phyloP scores from a whole-genome alignment of 2,329 filamentous ascomycete species.

The Xylaria digitata region DNA sequence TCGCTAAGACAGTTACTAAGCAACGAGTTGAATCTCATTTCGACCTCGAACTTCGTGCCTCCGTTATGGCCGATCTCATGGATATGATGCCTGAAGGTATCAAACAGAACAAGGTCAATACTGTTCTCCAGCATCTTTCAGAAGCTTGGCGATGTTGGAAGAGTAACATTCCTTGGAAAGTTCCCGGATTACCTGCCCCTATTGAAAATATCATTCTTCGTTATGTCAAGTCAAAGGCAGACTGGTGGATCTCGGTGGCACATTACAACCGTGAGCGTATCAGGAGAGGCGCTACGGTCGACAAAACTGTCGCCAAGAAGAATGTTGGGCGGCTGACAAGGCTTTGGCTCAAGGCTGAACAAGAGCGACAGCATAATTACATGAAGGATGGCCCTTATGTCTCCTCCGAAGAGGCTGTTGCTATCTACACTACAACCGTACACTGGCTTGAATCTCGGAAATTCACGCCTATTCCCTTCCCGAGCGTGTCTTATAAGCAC shows the following conservation, averaged over 20 bases:
- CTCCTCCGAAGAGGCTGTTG: constrained; percentile 96
- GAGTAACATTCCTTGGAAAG: constrained; percentile 99
- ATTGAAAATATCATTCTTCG: constrained; percentile 99
- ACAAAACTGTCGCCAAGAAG: constrained; percentile 99
- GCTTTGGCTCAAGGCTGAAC: constrained; percentile 97
- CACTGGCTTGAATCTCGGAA: constrained; percentile 99
- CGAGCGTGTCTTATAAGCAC: constrained; percentile 98
- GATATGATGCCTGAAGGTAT: constrained; percentile 99
- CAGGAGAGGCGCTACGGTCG: constrained; percentile 92
- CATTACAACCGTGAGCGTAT: constrained; percentile 99
- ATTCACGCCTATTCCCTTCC: constrained; percentile 98
- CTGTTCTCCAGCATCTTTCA: constrained; percentile 94
- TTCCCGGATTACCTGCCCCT: constrained; percentile 92
- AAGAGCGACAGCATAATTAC: constrained; percentile 98
- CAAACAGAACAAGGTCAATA: constrained; percentile 99
- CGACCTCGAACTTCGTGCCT: constrained; percentile 94
- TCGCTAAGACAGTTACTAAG: constrained; percentile 98
- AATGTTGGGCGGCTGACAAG: constrained; percentile 94
- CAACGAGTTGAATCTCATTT: constrained; percentile 99
- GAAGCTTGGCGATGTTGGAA: constrained; percentile 99
- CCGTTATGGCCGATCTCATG: constrained; percentile 98
- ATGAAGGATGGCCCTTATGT: constrained; percentile 99
- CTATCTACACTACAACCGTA: constrained; percentile 98
- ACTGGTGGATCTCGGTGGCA: constrained; percentile 99
- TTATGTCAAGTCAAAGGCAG: constrained; percentile 98